These are phyloP conservation scores for Stemphylium vesicarium DNA, from an alignment of 2,329 filamentous ascomycete genomes.

Conservation along the genomic window DNA sequence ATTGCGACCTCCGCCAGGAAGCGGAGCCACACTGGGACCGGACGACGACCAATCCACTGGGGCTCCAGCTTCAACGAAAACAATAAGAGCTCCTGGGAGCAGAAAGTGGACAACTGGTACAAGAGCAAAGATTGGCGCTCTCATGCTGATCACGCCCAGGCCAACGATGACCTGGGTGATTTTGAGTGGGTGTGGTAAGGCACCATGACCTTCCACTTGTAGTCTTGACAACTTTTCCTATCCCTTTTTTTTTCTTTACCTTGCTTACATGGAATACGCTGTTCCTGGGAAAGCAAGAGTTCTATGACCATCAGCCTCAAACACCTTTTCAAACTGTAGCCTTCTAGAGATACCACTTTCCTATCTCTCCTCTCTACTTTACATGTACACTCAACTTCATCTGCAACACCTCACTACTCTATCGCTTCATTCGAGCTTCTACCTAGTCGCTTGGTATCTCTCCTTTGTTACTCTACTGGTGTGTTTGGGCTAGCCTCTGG, in stretches of 20 bases:
- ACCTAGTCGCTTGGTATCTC: slow-evolving; percentile 40
- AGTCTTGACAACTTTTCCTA: slow-evolving; percentile 54
- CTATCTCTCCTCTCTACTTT: slow-evolving; percentile 33
- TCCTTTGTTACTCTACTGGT: slow-evolving; percentile 41
- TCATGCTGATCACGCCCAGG: slow-evolving; percentile 42
- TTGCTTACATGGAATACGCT: slow-evolving; percentile 26
- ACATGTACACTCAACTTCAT: slow-evolving; percentile 30
- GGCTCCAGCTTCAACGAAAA: slow-evolving; percentile 47
- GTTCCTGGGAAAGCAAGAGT: slow-evolving; percentile 33
- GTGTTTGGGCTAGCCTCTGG: slow-evolving; percentile 18
- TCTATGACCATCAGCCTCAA: slow-evolving; percentile 23
- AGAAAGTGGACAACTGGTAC: slow-evolving; percentile 51
- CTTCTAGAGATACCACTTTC: slow-evolving; percentile 50
- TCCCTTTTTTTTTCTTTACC: slow-evolving; percentile 41
- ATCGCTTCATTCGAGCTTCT: slow-evolving; percentile 25
- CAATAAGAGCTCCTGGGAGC: slow-evolving; percentile 41
- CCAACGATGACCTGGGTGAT: slow-evolving; percentile 73
- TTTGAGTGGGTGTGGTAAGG: slow-evolving; percentile 94
- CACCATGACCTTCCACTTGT: slow-evolving; percentile 68
- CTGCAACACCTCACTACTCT: slow-evolving; percentile 21
- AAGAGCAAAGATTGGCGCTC: slow-evolving; percentile 59
- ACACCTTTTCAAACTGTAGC: slow-evolving; percentile 39
- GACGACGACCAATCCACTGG: slow-evolving; percentile 46
- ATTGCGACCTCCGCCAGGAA: slow-evolving; percentile 46
- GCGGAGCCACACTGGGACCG: slow-evolving; percentile 49